Conservation (phyloP, 2,329 filamentous ascomycete species). For the Fusarium proliferatum region DNA sequence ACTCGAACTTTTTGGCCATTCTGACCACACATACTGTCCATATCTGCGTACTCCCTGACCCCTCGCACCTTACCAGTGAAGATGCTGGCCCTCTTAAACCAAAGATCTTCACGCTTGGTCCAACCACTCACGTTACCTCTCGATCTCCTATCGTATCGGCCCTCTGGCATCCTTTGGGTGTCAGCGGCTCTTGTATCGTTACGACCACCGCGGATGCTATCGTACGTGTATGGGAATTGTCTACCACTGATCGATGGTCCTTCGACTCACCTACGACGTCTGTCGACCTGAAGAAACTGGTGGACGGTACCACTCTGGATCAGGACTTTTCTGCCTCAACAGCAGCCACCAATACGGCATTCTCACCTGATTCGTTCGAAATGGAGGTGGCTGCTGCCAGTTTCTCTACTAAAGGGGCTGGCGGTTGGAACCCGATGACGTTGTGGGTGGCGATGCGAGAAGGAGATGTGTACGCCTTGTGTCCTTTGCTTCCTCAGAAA, state of each 20-base stretch:
- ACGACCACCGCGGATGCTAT: slow-evolving; percentile 90
- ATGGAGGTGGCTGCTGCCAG: slow-evolving; percentile 93
- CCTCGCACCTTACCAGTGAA: slow-evolving; percentile 76
- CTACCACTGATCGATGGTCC: slow-evolving; percentile 83
- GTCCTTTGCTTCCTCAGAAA: slow-evolving; percentile 85
- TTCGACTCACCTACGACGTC: slow-evolving; percentile 86
- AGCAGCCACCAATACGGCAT: slow-evolving; percentile 79
- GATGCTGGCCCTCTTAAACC: slow-evolving; percentile 78
- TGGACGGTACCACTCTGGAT: slow-evolving; percentile 82
- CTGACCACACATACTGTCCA: slow-evolving; percentile 89
- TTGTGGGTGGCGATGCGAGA: slow-evolving; percentile 96
- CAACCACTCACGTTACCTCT: slow-evolving; percentile 90
- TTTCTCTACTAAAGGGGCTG: slow-evolving; percentile 74
- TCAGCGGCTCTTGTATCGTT: slow-evolving; percentile 82
- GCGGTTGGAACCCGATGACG: slow-evolving; percentile 96
- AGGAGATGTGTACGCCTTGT: slow-evolving; percentile 93
- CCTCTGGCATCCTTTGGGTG: slow-evolving; percentile 92
- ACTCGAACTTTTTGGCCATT: slow-evolving; percentile 84
- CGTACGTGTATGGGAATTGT: slow-evolving; percentile 90
- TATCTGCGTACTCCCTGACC: slow-evolving; percentile 85
- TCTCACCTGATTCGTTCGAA: slow-evolving; percentile 89
- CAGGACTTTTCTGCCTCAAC: slow-evolving; percentile 85
- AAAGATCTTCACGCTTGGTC: slow-evolving; percentile 91
- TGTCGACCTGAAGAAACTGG: slow-evolving; percentile 89
- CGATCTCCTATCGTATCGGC: slow-evolving; percentile 83